A percentile compares a stretch with the other conserved stretches of the same genome.
Conservation (phyloP, 2,329 filamentous ascomycete species). For the Leptodontidium sp. region DNA sequence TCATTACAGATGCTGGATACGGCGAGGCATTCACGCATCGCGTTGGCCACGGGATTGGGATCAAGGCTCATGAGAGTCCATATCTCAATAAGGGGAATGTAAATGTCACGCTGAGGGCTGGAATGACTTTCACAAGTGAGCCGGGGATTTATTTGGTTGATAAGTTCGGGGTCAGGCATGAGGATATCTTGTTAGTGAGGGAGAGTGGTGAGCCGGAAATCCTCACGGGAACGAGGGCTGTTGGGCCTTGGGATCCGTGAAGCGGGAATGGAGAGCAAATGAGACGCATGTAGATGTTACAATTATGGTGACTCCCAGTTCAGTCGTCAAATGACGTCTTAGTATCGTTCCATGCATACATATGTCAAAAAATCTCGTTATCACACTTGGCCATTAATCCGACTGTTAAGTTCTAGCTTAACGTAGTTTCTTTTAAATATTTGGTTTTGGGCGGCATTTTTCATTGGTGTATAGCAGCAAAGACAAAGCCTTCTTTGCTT, state of each 20-base stretch:
- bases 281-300: background rate
- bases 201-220: conserved; percentile 61
- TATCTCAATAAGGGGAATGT: conserved; percentile 71
- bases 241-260: conserved; percentile 61
- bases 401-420: too few relatives aligned
- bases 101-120: conserved; percentile 54
- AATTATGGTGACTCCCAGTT: background rate
- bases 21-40: conserved; percentile 67
- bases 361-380: too few relatives aligned
- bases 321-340: background rate
- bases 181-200: conserved; percentile 67
- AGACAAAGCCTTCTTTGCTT: too few relatives aligned
- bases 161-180: conserved; percentile 68
- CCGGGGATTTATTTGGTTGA: conserved; percentile 68
- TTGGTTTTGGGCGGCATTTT: too few relatives aligned
- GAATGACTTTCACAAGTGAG: conserved; percentile 71
- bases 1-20: conserved; percentile 67
- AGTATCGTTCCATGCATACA: too few relatives aligned
- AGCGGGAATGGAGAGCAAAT: conserved; percentile 13
- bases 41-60: conserved; percentile 70
- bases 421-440: too few relatives aligned
- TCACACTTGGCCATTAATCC: too few relatives aligned
- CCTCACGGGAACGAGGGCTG: conserved; percentile 61
- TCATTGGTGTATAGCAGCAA: too few relatives aligned
- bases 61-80: conserved; percentile 71